Conservation (phyloP, 176 grass and related monocot genomes). For the Paspalum notatum region DNA sequence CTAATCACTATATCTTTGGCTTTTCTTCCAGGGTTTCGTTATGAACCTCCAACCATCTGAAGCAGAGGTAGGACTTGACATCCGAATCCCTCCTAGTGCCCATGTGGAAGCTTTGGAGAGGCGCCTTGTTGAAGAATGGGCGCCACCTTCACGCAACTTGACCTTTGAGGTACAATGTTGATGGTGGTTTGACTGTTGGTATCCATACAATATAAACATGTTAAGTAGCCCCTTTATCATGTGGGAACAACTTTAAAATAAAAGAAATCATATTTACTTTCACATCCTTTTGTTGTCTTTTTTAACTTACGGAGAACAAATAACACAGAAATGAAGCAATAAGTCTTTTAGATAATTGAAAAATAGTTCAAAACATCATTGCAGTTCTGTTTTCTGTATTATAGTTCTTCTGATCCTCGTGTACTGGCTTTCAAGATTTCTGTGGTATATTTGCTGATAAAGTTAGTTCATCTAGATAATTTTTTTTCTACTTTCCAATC, state of each 20-base stretch:
- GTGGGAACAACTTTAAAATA: background rate
- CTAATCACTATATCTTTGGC: conserved; percentile 12
- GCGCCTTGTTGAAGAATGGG: conserved; percentile 90
- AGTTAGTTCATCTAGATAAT: background rate
- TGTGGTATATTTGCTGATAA: background rate
- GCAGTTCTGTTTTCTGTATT: background rate
- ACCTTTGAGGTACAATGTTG: conserved; percentile 66
- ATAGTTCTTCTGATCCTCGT: too few species aligned
- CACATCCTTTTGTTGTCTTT: background rate
- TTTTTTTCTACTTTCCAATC: background rate
- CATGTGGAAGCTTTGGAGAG: conserved; percentile 69
- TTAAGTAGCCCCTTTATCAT: background rate
- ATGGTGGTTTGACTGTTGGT: background rate
- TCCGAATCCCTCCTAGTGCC: conserved; percentile 74
- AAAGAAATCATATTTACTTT: background rate
- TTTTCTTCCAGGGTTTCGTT: conserved; percentile 83
- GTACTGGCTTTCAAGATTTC: background rate
- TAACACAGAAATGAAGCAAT: background rate
- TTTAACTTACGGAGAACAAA: background rate
- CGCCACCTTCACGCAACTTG: conserved; percentile 82
- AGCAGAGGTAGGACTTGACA: conserved; percentile 88
- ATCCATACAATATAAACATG: background rate
- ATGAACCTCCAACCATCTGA: conserved; percentile 99
- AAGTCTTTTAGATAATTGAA: background rate
- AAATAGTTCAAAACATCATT: background rate